These are phyloP conservation scores for Chenopodium album DNA, from an alignment of 148 eudicot species.

Conservation along the genomic window DNA sequence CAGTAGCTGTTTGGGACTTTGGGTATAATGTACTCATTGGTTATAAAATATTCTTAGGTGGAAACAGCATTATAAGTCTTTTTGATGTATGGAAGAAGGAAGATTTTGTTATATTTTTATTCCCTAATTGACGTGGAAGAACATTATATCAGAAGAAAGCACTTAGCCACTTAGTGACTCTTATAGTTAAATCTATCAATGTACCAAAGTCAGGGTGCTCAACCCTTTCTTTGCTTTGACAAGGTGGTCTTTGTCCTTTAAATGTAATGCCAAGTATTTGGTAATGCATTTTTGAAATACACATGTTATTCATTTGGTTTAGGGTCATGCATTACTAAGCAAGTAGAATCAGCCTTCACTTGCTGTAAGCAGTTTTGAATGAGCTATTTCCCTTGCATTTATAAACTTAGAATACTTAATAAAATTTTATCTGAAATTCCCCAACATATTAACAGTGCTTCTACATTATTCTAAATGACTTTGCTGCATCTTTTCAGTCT, in stretches of 20 bases:
- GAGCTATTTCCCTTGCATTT: neutral
- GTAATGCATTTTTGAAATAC: neutral
- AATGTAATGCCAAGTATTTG: neutral
- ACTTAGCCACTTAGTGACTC: neutral
- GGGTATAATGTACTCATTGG: neutral
- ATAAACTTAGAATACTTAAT: neutral
- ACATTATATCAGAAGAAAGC: neutral
- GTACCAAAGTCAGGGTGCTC: neutral
- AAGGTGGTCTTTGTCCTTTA: neutral
- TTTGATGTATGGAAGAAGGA: neutral
- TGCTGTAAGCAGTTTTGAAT: too few relatives aligned
- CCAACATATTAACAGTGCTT: neutral
- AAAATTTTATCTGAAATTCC: neutral
- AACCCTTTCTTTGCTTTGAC: too few relatives aligned
- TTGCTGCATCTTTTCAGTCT: slow-evolving; percentile 38
- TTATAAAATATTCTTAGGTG: neutral
- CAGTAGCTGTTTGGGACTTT: neutral
- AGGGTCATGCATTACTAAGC: neutral
- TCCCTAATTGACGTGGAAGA: neutral
- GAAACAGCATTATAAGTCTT: neutral
- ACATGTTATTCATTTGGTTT: neutral
- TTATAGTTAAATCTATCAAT: neutral
- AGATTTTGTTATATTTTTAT: neutral
- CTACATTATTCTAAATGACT: neutral
- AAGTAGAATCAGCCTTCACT: neutral